Evolutionary conservation across 225 moss, liverwort and hornwort genomes (phyloP).

Genomic region (Antitrichia curtipendula): DNA sequence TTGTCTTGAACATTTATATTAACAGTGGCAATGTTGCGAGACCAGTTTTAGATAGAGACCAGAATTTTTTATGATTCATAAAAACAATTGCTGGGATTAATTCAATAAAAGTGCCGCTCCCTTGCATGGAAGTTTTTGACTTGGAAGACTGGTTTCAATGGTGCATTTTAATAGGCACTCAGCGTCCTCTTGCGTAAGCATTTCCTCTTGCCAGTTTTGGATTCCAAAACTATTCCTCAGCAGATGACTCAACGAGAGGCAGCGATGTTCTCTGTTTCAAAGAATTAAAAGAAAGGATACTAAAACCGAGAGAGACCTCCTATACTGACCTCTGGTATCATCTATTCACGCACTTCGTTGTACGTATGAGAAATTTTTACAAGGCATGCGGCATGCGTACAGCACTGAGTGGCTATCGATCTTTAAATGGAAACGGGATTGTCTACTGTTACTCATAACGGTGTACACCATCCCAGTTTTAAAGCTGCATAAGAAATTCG

Average conservation of each 20-base stretch:
- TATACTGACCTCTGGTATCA: not conserved
- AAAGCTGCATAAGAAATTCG: not conserved
- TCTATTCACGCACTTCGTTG: not conserved
- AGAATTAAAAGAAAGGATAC: not conserved
- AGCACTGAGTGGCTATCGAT: not conserved
- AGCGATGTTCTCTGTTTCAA: not conserved
- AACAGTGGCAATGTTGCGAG: not conserved
- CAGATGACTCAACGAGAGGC: not conserved
- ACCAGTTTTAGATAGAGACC: not conserved
- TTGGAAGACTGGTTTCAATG: not conserved
- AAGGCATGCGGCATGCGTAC: too few species aligned
- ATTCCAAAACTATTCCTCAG: not conserved
- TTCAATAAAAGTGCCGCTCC: not conserved
- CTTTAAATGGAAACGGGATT: not conserved
- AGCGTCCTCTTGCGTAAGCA: not conserved
- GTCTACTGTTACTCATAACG: not conserved
- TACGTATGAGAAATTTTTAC: not conserved
- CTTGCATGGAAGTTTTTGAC: not conserved
- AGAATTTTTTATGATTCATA: not conserved
- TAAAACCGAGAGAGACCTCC: not conserved
- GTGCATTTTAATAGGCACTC: not conserved
- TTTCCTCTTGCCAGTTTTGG: not conserved
- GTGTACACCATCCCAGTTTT: not conserved
- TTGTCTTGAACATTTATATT: not conserved
- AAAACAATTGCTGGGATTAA: not conserved